phyloP scores from a whole-genome alignment of 352 stramenopile species.

The Globisporangium paroecandrum region DNA sequence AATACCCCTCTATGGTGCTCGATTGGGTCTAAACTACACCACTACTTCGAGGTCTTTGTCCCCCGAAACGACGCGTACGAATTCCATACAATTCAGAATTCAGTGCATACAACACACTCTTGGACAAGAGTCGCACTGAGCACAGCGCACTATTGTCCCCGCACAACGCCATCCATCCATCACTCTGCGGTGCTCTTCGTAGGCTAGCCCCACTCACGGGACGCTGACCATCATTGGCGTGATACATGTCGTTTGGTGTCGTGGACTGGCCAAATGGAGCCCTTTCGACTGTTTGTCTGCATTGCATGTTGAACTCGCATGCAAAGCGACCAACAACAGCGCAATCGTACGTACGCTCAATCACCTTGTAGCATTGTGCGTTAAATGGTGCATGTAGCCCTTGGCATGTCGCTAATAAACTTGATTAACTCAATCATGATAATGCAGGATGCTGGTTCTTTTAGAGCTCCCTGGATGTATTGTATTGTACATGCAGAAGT shows the following conservation, averaged over 20 bases:
- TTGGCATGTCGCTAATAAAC: background rate
- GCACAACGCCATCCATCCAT: no score
- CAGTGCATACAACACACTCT: no score
- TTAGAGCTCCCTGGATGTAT: background rate
- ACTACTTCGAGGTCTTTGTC: background rate
- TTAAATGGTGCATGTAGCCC: background rate
- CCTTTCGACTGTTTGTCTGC: no score
- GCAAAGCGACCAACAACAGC: background rate
- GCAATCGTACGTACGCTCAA: background rate
- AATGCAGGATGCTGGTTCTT: background rate
- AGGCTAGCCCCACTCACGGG: no score
- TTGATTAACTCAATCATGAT: background rate
- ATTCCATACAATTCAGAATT: no score
- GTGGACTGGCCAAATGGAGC: no score
- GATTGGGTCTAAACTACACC: background rate
- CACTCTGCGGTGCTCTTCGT: no score
- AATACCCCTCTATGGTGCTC: background rate
- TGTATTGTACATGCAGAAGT: background rate
- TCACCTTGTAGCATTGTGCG: background rate
- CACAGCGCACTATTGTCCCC: no score
- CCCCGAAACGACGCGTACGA: background rate
- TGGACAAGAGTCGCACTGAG: no score
- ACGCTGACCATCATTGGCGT: background rate
- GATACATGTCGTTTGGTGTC: no score
- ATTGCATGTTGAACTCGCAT: background rate